A percentile compares a stretch with the other conserved stretches of the same genome.
Conservation (phyloP, 2,329 filamentous ascomycete species). For the Xylariomycetidae sp. region DNA sequence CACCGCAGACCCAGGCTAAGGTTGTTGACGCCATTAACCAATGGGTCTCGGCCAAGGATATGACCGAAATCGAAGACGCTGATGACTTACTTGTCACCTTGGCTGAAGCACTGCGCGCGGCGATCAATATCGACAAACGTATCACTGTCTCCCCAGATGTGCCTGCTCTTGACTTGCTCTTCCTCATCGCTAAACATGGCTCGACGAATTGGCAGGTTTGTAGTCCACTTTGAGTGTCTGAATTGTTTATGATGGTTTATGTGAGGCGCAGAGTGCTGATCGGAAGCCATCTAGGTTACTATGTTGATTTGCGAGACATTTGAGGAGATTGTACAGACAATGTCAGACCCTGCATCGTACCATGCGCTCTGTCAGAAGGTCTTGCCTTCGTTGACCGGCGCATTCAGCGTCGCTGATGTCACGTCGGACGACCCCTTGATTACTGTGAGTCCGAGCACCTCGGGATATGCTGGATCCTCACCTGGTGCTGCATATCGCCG, state of each 20-base stretch:
- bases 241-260: too few relatives aligned
- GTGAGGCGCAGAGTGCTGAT: too few relatives aligned
- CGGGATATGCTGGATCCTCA: too few relatives aligned
- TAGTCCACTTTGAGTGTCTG: too few relatives aligned
- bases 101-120: constrained; percentile 78
- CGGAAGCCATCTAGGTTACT: constrained; percentile 57
- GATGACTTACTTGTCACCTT: constrained; percentile 90
- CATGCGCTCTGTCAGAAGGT: constrained; percentile 78
- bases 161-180: constrained; percentile 76
- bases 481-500: too few relatives aligned
- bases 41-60: constrained; percentile 76
- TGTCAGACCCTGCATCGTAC: constrained; percentile 67
- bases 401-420: constrained; percentile 81
- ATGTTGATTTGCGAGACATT: constrained; percentile 87
- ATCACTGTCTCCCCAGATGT: constrained; percentile 69
- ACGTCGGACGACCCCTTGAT: constrained; percentile 82
- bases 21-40: constrained; percentile 60
- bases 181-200: constrained; percentile 82
- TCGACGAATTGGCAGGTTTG: constrained; percentile 76
- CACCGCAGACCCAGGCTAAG: constrained; percentile 47
- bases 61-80: constrained; percentile 77
- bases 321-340: constrained; percentile 72
- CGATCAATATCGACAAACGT: constrained; percentile 73
- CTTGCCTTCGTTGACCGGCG: constrained; percentile 79
- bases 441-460: constrained; percentile 58